Base-by-base conservation (phyloP, 495 filamentous ascomycete species). In the Neurospora sp. region DNA sequence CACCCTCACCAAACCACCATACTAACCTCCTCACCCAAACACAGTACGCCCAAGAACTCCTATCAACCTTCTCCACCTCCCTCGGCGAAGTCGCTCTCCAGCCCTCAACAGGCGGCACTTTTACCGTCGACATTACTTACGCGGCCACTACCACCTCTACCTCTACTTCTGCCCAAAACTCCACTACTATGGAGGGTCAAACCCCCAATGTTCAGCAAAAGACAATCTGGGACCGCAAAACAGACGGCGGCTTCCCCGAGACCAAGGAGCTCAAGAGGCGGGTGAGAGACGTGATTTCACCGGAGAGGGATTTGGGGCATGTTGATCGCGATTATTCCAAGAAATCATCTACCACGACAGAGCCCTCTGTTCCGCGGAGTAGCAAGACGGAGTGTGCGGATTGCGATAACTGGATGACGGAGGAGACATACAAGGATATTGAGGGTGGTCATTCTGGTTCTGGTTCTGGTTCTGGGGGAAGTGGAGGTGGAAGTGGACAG, bases 31-130 rank as follows among this genome's bases (percentile, higher is more conserved):
- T 71, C 66, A 8, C 72, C 23, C 44, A 37, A 40, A n/a, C 4
- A 71, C 35, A 97, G 93, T 97, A 92, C 83, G 94, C 92, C 62
- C 96, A 99, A 89, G 96, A 99, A 83, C 93, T 99, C 71, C 91
- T 99, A 74, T 96, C 93, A n/a, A 99, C 96, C 8, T 99, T 99
- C 85, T 86, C 88, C 70, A 94, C 90, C 14, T 86, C 90, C 72
- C 86, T 99, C 0, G 94, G 95, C 66, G 95, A 98, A 82, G 91
- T 99, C 16, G 89, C 96, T n/a, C 89, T 99, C 0, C 87, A 95
- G 49, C 96, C 96, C 0, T 80, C 90, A 20, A 97, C 93, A 0
- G 95, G 96, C 35, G 96, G 96, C 0, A 82, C 92, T 31, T 99
- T 99, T 79, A 86, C 87, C 14, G 88, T 97, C 6, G 86, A 90